phyloP scores from a whole-genome alignment of 495 filamentous ascomycete species.

The Aspergillus incahuasiensis region DNA sequence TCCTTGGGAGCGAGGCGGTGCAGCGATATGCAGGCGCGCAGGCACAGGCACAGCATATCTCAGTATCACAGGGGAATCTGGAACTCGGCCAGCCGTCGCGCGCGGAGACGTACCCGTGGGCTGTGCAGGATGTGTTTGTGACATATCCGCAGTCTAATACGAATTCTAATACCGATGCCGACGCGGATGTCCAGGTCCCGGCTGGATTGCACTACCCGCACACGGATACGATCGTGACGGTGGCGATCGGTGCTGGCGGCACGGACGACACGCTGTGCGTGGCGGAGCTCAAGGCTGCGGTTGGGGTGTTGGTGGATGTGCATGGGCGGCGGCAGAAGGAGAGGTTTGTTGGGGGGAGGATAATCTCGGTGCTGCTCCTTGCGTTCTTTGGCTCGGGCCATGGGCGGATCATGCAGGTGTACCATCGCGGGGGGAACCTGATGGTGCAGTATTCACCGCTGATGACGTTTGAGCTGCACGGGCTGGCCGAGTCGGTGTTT shows the following conservation, averaged over 20 bases:
- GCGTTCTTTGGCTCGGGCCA: conserved; percentile 5
- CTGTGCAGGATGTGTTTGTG: neutral
- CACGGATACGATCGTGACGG: neutral
- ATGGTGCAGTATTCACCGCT: conserved; percentile 18
- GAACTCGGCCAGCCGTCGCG: no score
- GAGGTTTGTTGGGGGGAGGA: no score
- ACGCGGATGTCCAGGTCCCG: neutral
- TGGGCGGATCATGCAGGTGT: conserved; percentile 14
- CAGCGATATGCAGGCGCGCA: no score
- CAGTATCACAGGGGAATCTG: no score
- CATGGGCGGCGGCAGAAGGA: neutral
- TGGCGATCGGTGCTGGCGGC: neutral
- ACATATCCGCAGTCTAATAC: no score
- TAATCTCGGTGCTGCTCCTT: conserved; percentile 40
- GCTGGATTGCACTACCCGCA: neutral
- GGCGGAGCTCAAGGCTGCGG: neutral
- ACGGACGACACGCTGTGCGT: neutral
- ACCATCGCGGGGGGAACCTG: neutral
- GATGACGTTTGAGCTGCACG: conserved; percentile 6
- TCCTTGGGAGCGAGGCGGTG: no score
- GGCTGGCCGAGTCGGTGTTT: conserved; percentile 7
- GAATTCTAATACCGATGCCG: no score
- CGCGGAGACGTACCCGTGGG: neutral
- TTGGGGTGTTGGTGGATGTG: neutral
- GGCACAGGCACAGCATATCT: no score